Base-by-base conservation (phyloP, 2,329 filamentous ascomycete genomes). In the Botrytis cinerea region DNA sequence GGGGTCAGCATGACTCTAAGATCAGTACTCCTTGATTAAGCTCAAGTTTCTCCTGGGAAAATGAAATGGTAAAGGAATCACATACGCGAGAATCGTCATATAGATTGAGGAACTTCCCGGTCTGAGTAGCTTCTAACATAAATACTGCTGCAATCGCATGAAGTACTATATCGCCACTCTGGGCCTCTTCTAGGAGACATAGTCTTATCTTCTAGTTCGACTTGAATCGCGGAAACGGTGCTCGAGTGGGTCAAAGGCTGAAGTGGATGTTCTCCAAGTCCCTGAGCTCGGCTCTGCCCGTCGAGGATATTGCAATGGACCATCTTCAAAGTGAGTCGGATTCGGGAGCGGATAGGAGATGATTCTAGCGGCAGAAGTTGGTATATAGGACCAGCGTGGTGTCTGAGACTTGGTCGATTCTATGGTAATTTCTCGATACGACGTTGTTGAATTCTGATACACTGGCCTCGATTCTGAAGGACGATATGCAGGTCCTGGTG, bases 331-430 rank as follows among this genome's bases (percentile, higher is more conserved):
- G 12, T 43, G 7, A 22, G 10, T 28, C 18, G 66, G 54, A 10
- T 32, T 32, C 2, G 40, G n/a, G 38, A 9, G 38, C 14, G 38
- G 48, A 43, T 57, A 25, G 16, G 25, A 38, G 28, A 51, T 16
- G 10, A 28, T 16, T 22, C 46, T 20, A 32, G n/a, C 22, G n/a
- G 51, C n/a, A 38, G n/a, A 3, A 45, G 14, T 18, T 32, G 66
- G 66, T 18, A 57, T n/a, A 69, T 69, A 69, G 5, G 48, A 69
- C 66, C 66, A 69, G n/a, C 20, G 25, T n/a, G 35, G 18, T 32
- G 16, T 40, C 16, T 28, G 6, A 25, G 66, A 9, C 10, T 32
- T 32, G 1, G 48, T 16, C 5, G 38, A 18, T 69, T 32, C n/a
- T 20, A 32, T 43, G 32, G 18, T 69, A 18, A 25, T 28, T 18